These are phyloP conservation scores for Trametopsis cervina DNA, from an alignment of 768 basidiomycete genomes.

Conservation along the genomic window DNA sequence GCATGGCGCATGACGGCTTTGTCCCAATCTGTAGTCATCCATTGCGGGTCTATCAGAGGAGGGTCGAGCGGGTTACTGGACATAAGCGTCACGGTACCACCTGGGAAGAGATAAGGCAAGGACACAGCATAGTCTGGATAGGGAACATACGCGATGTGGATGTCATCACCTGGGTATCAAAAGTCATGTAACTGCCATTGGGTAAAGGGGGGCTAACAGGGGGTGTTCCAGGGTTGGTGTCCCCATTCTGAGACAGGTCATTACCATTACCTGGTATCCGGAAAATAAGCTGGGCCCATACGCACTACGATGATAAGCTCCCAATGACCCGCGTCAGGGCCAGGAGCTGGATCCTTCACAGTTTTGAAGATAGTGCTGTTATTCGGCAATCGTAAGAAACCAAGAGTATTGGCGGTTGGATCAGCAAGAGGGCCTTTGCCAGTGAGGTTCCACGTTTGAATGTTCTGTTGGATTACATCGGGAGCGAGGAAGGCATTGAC, in stretches of 20 bases:
- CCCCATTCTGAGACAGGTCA: background rate
- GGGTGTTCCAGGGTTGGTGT: background rate
- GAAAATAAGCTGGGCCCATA: background rate
- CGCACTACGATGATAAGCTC: constrained; percentile 1
- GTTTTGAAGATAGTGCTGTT: constrained; percentile 15
- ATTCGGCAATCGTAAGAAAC: constrained; percentile 17
- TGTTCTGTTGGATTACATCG: no score
- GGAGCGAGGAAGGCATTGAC: no score
- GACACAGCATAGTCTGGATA: background rate
- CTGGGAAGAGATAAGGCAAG: background rate
- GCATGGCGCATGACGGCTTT: background rate
- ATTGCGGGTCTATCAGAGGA: background rate
- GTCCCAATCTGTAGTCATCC: background rate
- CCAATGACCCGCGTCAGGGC: constrained; percentile 16
- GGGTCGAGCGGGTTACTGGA: background rate
- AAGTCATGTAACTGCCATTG: background rate
- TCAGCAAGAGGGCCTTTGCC: constrained; percentile 25
- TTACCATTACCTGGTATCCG: background rate
- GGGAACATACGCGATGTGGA: background rate
- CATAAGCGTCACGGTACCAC: background rate
- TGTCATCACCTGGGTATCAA: background rate
- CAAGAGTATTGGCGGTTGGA: constrained; percentile 15
- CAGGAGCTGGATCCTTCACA: constrained; percentile 30
- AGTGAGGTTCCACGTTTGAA: constrained; percentile 19
- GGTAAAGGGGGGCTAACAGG: no score